phyloP scores from a whole-genome alignment of 768 basidiomycete genomes.

The Mycena haematopus region DNA sequence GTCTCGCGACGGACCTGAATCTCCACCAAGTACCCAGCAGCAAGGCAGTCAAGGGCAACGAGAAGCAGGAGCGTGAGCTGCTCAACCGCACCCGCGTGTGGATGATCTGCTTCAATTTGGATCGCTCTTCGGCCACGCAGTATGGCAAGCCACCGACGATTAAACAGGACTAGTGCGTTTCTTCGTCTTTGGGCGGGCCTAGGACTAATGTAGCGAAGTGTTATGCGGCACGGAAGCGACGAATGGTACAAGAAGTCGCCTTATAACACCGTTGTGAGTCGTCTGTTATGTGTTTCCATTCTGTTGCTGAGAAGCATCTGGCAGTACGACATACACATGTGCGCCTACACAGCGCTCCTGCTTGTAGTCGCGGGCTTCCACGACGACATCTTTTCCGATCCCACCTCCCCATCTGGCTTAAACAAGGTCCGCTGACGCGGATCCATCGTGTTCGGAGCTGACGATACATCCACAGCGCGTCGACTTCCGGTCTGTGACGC shows the following conservation, averaged over 20 bases:
- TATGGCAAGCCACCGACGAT: constrained; percentile 91
- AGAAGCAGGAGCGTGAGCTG: constrained; percentile 81
- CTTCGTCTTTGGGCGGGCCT: neutral
- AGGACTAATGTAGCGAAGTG: constrained; percentile 40
- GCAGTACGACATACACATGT: neutral
- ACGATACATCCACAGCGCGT: constrained; percentile 49
- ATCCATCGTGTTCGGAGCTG: neutral
- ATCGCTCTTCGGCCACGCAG: constrained; percentile 86
- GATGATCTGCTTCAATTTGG: constrained; percentile 90
- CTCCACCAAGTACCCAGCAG: constrained; percentile 69
- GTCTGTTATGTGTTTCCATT: neutral
- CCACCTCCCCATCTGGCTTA: constrained; percentile 64
- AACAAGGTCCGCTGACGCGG: constrained; percentile 40
- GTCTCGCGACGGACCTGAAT: constrained; percentile 92
- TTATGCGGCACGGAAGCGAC: constrained; percentile 66
- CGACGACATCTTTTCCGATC: neutral
- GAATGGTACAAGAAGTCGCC: constrained; percentile 79
- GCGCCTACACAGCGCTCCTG: neutral
- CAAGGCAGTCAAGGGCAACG: constrained; percentile 61
- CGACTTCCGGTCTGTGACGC: constrained; percentile 71
- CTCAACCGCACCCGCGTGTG: constrained; percentile 87
- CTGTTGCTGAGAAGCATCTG: neutral
- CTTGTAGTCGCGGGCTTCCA: neutral
- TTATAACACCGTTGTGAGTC: constrained; percentile 36
- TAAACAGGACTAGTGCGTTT: constrained; percentile 77